Conservation (phyloP, 192 early-diverging fungal species). For the Rhizophagus prolifer region DNA sequence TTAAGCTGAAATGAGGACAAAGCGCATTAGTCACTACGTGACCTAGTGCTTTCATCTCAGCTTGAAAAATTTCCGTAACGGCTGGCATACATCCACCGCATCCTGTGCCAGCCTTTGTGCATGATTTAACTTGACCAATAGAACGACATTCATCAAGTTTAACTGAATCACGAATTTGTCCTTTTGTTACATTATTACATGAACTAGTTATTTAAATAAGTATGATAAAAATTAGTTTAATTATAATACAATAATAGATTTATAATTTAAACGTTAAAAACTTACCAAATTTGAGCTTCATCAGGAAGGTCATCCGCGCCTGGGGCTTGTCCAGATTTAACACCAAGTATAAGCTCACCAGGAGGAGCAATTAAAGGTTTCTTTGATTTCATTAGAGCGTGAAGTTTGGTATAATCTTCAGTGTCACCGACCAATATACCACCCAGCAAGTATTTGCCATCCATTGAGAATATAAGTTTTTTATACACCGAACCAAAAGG, state of each 20-base stretch:
- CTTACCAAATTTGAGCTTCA: conserved; percentile 63
- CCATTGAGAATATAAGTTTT: conserved; percentile 57
- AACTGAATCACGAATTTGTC: conserved; percentile 48
- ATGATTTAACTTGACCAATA: conserved; percentile 57
- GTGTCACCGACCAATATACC: conserved; percentile 73
- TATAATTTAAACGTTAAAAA: conserved; percentile 33
- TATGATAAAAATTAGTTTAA: background rate
- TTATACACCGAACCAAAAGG: conserved; percentile 62
- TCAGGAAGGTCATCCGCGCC: conserved; percentile 57
- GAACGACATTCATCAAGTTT: conserved; percentile 41
- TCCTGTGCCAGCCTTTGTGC: conserved; percentile 59
- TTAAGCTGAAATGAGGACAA: conserved; percentile 63
- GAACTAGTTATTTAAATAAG: conserved; percentile 36
- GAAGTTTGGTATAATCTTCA: conserved; percentile 61
- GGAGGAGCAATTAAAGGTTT: conserved; percentile 49
- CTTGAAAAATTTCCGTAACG: conserved; percentile 57
- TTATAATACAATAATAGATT: background rate
- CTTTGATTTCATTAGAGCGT: conserved; percentile 55
- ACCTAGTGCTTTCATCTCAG: conserved; percentile 59
- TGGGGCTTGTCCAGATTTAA: conserved; percentile 36
- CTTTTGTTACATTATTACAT: conserved; percentile 70
- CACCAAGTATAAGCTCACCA: conserved; percentile 55
- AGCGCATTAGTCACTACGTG: conserved; percentile 48
- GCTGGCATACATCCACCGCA: conserved; percentile 66
- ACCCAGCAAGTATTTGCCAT: conserved; percentile 65